Evolutionary conservation across 164 flowering plant genomes (phyloP), one percentile per base, ranked within the genome.

Genomic region (Paratinospora sagittata): DNA sequence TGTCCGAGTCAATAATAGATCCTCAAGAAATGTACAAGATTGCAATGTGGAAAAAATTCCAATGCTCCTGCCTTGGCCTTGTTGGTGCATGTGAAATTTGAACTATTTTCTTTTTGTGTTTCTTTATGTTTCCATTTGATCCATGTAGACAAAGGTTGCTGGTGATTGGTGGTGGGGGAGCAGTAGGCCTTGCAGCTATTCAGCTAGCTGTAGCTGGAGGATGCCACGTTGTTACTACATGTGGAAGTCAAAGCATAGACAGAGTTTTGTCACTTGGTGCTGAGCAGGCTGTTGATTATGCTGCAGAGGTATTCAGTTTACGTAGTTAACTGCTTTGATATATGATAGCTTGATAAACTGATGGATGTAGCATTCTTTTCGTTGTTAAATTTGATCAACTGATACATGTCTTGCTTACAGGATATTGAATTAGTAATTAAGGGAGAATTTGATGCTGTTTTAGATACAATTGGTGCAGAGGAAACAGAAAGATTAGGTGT

Each of bases 111-210:
- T 43, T 6, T 26, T 49, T 13, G 3, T 49, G 12, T 4, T 49
- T 17, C 57, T 49, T 11, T 43, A 43, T 43, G 9, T 6, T 16
- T 43, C 49, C 14, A 8, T 70, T 21, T 60, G 19, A 63, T 73
- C 33, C 75, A 37, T 5, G n/a, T 80, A 96, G 98, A 65, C 96
- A 93, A 78, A 89, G 88, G 75, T 71, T 96, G 26, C 80, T 96
- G 75, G 89, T 96, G 26, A 33, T 96, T 17, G 99, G 99, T 45
- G 99, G 98, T 58, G 98, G 99, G 69, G 99, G 99, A 77, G 96
- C 98, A 60, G 99, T 96, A 65, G 99, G 99, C 58, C 85, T 89
- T 68, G 69, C 97, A 72, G 99, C 97, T 75, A 84, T 96, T 78
- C 99, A 96, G 88, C 84, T 96, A 66, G 78, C 96, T 21, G 96